Percentiles rank a stretch among this genome's conserved stretches.
These are phyloP conservation scores for Claviceps maximensis DNA, from an alignment of 2,329 filamentous ascomycete genomes.

Conservation along the genomic window DNA sequence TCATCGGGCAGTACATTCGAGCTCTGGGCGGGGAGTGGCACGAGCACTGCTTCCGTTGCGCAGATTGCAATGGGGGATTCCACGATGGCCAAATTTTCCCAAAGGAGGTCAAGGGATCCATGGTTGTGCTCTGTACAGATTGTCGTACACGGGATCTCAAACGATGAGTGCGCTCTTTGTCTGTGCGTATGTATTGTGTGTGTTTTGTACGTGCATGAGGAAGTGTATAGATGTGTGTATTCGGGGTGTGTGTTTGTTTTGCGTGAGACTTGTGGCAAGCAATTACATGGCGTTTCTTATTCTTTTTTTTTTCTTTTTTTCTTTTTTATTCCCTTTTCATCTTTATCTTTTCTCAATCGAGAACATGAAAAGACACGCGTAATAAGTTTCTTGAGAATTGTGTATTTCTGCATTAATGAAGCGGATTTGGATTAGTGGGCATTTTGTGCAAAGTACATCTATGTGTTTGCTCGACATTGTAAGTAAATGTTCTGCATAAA, in stretches of 20 bases:
- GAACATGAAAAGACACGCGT: too few relatives aligned
- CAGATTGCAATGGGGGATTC: slow-evolving; percentile 44
- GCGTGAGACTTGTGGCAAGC: too few relatives aligned
- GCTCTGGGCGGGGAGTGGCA: slow-evolving; percentile 92
- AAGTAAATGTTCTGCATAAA: too few relatives aligned
- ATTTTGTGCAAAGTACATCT: too few relatives aligned
- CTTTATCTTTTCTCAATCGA: too few relatives aligned
- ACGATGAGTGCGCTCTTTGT: slow-evolving; percentile 17
- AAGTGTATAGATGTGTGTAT: background rate
- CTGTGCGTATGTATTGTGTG: background rate
- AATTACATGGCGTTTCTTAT: background rate
- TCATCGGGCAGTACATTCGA: slow-evolving; percentile 80
- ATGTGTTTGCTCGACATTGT: too few relatives aligned
- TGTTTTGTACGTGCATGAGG: background rate
- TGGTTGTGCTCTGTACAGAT: slow-evolving; percentile 44
- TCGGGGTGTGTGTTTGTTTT: background rate
- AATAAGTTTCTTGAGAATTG: too few relatives aligned
- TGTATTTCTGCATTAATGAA: too few relatives aligned
- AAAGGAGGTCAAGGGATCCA: slow-evolving; percentile 34
- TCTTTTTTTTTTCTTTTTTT: background rate
- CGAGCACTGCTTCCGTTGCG: slow-evolving; percentile 77
- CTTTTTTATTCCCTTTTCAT: background rate
- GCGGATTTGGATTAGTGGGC: too few relatives aligned
- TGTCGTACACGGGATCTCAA: slow-evolving; percentile 50
- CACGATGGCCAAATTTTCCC: slow-evolving; percentile 54